Percentiles rank a stretch among this genome's conserved stretches.
Evolutionary conservation across 768 basidiomycete species (phyloP).

Genomic region (Cubamyces lactineus): DNA sequence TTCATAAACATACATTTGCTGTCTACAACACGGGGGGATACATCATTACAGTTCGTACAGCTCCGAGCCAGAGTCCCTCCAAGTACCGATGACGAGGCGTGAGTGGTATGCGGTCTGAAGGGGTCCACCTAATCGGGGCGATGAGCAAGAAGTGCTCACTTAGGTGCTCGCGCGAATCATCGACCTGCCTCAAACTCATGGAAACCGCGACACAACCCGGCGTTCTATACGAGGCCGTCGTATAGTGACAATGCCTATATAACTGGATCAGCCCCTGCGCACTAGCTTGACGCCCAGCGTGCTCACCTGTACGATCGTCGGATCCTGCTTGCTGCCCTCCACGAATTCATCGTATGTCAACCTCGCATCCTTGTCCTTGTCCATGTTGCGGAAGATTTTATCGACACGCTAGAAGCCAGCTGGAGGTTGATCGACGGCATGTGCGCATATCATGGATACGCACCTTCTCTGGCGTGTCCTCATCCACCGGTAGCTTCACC

Average conservation of each 20-base stretch:
- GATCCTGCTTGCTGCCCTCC: constrained; percentile 98
- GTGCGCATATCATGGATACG: constrained; percentile 10
- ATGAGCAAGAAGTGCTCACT: neutral
- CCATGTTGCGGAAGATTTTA: constrained; percentile 99
- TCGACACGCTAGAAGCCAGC: constrained; percentile 80
- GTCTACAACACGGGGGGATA: constrained; percentile 17
- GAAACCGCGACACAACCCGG: constrained; percentile 13
- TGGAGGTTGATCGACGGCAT: neutral
- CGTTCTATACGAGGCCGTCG: constrained; percentile 80
- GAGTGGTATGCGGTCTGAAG: constrained; percentile 1
- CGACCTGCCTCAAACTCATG: constrained; percentile 14
- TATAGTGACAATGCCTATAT: constrained; percentile 89
- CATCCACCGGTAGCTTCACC: constrained; percentile 97
- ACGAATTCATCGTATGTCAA: constrained; percentile 97
- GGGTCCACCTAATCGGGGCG: neutral
- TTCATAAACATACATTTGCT: constrained; percentile 19
- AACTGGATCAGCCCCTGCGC: constrained; percentile 15
- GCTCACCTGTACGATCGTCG: constrained; percentile 94
- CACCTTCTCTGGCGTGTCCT: constrained; percentile 99
- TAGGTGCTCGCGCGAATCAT: neutral
- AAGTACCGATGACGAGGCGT: constrained; percentile 8
- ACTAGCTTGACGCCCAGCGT: neutral
- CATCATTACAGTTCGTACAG: constrained; percentile 20
- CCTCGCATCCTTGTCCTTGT: constrained; percentile 90
- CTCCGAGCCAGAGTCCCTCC: constrained; percentile 19